These are phyloP conservation scores for Saccharomyces hybrid DNA, from an alignment of 1,139 yeast genomes.

Conservation along the genomic window DNA sequence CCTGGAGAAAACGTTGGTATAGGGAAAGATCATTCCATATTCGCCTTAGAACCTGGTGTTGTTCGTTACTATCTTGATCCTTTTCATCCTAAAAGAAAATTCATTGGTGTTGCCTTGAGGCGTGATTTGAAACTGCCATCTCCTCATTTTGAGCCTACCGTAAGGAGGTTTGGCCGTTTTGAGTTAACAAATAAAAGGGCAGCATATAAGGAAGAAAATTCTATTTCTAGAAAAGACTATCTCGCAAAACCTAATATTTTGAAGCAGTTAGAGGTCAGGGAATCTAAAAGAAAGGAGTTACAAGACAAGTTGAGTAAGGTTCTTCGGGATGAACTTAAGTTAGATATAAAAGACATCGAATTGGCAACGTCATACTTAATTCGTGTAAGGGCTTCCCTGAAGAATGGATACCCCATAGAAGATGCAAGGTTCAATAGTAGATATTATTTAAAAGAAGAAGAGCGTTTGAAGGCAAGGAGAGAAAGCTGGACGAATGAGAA, in stretches of 20 bases:
- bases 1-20: conserved; percentile 92
- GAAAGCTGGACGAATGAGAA: conserved; percentile 35
- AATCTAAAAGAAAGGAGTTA: conserved; percentile 34
- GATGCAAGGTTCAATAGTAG: conserved; percentile 57
- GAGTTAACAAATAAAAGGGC: conserved; percentile 44
- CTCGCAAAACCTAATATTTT: conserved; percentile 48
- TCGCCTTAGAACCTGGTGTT: conserved; percentile 86
- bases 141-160: conserved; percentile 81
- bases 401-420: conserved; percentile 43
- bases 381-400: conserved; percentile 42
- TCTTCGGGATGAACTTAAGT: conserved; percentile 25
- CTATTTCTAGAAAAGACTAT: conserved; percentile 41
- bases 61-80: conserved; percentile 91
- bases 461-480: conserved; percentile 39
- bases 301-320: conserved; percentile 26
- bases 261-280: conserved; percentile 36
- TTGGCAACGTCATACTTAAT: conserved; percentile 47
- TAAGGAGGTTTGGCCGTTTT: conserved; percentile 74
- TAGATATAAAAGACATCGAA: conserved; percentile 35
- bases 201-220: conserved; percentile 22
- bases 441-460: conserved; percentile 43
- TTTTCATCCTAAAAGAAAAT: conserved; percentile 90
- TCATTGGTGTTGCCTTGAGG: conserved; percentile 77
- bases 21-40: conserved; percentile 91
- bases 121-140: conserved; percentile 65